Conservation (phyloP, 2,329 filamentous ascomycete genomes). For the Arachnomyces sp. region DNA sequence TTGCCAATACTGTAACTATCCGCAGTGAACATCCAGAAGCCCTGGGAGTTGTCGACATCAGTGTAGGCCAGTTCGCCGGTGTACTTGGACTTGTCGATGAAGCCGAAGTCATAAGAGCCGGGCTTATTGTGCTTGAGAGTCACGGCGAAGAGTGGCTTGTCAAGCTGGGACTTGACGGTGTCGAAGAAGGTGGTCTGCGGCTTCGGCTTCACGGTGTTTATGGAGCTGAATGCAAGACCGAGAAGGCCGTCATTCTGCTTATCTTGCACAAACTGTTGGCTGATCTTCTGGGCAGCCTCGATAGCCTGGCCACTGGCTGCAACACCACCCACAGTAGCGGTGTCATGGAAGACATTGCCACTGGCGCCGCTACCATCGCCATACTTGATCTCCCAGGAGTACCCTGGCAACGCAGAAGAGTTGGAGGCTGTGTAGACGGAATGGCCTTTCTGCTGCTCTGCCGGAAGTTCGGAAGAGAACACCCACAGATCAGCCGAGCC, state of each 20-base stretch:
- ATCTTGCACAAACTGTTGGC: constrained; percentile 44
- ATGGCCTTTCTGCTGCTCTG: constrained; percentile 46
- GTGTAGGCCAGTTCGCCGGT: constrained; percentile 50
- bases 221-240: constrained; percentile 50
- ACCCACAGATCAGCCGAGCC: constrained; percentile 58
- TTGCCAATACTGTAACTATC: constrained; percentile 49
- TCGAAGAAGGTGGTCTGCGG: constrained; percentile 53
- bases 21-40: constrained; percentile 56
- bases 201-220: constrained; percentile 49
- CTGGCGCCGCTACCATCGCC: constrained; percentile 56
- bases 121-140: constrained; percentile 46
- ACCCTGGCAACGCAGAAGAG: constrained; percentile 38
- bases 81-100: constrained; percentile 52
- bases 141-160: constrained; percentile 46
- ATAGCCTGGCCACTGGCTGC: constrained; percentile 55
- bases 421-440: constrained; percentile 49
- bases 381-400: constrained; percentile 54
- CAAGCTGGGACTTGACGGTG: constrained; percentile 45
- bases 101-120: constrained; percentile 51
- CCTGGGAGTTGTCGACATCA: constrained; percentile 47
- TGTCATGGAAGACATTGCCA: constrained; percentile 59
- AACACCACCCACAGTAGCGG: constrained; percentile 52
- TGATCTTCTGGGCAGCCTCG: constrained; percentile 55
- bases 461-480: constrained; percentile 52
- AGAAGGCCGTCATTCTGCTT: constrained; percentile 51